A percentile compares a stretch with the other conserved stretches of the same genome.
phyloP scores from a whole-genome alignment of 495 filamentous ascomycete genomes.

The Neurospora sp. region DNA sequence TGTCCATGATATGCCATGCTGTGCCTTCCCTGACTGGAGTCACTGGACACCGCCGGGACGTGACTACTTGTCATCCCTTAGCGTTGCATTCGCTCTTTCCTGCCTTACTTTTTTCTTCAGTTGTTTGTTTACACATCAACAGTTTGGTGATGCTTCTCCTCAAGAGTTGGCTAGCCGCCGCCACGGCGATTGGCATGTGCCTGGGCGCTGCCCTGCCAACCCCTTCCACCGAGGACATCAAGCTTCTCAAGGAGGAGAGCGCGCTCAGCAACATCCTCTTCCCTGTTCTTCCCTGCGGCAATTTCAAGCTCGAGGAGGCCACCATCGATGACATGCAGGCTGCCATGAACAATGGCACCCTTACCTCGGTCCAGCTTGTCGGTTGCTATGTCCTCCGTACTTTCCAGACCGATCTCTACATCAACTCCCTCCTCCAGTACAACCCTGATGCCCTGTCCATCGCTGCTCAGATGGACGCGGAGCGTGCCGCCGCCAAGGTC shows the following conservation, averaged over 20 bases:
- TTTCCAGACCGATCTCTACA: constrained; percentile 44
- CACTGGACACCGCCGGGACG: too few relatives aligned
- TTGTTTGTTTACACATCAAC: background rate
- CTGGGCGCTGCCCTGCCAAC: background rate
- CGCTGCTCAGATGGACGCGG: constrained; percentile 47
- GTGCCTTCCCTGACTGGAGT: too few relatives aligned
- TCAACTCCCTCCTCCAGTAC: constrained; percentile 44
- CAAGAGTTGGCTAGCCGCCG: background rate
- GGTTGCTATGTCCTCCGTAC: constrained; percentile 43
- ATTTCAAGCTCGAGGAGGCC: constrained; percentile 50
- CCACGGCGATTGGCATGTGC: background rate
- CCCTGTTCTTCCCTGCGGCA: constrained; percentile 52
- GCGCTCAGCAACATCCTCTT: constrained; percentile 4
- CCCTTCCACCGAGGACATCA: background rate
- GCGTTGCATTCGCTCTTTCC: too few relatives aligned
- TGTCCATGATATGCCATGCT: background rate
- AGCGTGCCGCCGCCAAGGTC: constrained; percentile 43
- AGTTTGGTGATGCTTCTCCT: background rate
- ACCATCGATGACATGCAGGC: constrained; percentile 34
- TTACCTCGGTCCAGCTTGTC: constrained; percentile 39
- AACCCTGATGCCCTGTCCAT: constrained; percentile 49
- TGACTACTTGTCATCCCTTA: too few relatives aligned
- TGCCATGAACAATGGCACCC: constrained; percentile 22
- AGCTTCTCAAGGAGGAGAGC: background rate
- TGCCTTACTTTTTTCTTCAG: background rate